These are phyloP conservation scores for Phytopythium aichiense DNA, from an alignment of 352 stramenopile species.

Conservation along the genomic window DNA sequence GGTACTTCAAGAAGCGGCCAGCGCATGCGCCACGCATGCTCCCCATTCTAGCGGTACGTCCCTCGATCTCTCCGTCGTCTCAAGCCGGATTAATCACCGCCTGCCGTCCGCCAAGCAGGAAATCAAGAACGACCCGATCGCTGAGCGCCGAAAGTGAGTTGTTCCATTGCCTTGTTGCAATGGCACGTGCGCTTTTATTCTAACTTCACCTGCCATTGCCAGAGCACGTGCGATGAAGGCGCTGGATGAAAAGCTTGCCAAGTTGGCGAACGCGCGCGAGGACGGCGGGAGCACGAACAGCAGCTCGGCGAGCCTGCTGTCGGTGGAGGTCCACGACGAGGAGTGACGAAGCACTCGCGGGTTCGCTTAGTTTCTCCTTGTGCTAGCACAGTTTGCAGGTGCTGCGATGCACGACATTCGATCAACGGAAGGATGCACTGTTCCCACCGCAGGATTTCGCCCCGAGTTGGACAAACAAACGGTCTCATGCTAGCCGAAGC, in stretches of 20 bases:
- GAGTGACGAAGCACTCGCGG: conserved; percentile 1
- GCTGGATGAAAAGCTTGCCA: conserved; percentile 85
- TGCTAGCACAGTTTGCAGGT: neutral
- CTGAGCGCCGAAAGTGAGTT: conserved; percentile 82
- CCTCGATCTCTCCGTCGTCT: neutral
- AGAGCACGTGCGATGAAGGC: conserved; percentile 86
- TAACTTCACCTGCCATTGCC: neutral
- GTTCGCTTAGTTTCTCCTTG: neutral
- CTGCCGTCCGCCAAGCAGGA: conserved; percentile 18
- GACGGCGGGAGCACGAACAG: conserved; percentile 10
- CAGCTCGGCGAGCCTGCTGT: conserved; percentile 14
- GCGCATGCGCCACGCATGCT: conserved; percentile 55
- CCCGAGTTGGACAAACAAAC: neutral
- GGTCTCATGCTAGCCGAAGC: neutral
- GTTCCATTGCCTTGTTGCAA: neutral
- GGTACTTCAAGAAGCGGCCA: conserved; percentile 79
- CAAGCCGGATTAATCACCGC: neutral
- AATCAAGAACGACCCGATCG: conserved; percentile 66
- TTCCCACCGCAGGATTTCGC: neutral
- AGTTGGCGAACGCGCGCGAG: conserved; percentile 49
- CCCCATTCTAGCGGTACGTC: conserved; percentile 52
- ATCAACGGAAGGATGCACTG: neutral
- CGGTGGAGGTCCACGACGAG: conserved; percentile 27
- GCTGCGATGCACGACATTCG: neutral
- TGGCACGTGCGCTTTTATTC: neutral